Percentiles rank a stretch among this genome's conserved stretches.
These are phyloP conservation scores for Verticillium nubilum DNA, from an alignment of 2,329 filamentous ascomycete species.

Conservation along the genomic window DNA sequence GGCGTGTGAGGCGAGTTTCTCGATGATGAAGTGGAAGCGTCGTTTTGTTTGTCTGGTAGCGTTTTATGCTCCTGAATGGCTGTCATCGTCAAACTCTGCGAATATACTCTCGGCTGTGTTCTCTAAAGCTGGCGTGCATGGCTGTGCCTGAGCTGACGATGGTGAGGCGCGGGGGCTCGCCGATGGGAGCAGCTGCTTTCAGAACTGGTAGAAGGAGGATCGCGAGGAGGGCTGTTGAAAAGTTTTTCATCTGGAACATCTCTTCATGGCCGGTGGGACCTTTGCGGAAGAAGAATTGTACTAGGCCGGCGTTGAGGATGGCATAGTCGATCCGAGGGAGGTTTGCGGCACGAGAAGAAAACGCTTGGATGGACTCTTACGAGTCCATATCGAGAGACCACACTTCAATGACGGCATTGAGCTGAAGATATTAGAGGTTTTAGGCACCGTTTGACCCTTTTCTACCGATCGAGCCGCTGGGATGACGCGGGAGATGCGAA, in stretches of 20 bases:
- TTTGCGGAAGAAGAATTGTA: conserved; percentile 14
- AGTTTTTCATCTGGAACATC: conserved; percentile 33
- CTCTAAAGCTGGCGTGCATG: conserved; percentile 16
- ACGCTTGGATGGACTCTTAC: conserved; percentile 37
- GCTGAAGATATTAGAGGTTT: conserved; percentile 20
- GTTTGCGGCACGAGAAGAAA: conserved; percentile 27
- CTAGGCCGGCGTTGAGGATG: conserved; percentile 39
- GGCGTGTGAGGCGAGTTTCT: conserved; percentile 29
- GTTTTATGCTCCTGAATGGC: conserved; percentile 14
- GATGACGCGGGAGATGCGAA: conserved; percentile 36
- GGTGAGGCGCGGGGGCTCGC: conserved; percentile 18
- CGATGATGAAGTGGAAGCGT: conserved; percentile 26
- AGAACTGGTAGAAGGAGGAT: conserved; percentile 23
- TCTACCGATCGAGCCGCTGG: conserved; percentile 36
- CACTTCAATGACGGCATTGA: conserved; percentile 30
- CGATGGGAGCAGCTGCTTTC: conserved; percentile 16
- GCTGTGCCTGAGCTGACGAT: conserved; percentile 24
- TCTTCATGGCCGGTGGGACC: conserved; percentile 30
- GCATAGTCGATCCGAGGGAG: conserved; percentile 35
- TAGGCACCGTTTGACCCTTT: conserved; percentile 36
- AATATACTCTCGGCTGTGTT: conserved; percentile 17
- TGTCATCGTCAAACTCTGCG: conserved; percentile 22
- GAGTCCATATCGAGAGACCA: conserved; percentile 44
- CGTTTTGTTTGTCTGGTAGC: conserved; percentile 24
- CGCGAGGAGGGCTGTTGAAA: conserved; percentile 27